Evolutionary conservation across 2,329 filamentous ascomycete species (phyloP), one percentile per base, ranked within the genome.

Genomic region (Penicillium sp.): DNA sequence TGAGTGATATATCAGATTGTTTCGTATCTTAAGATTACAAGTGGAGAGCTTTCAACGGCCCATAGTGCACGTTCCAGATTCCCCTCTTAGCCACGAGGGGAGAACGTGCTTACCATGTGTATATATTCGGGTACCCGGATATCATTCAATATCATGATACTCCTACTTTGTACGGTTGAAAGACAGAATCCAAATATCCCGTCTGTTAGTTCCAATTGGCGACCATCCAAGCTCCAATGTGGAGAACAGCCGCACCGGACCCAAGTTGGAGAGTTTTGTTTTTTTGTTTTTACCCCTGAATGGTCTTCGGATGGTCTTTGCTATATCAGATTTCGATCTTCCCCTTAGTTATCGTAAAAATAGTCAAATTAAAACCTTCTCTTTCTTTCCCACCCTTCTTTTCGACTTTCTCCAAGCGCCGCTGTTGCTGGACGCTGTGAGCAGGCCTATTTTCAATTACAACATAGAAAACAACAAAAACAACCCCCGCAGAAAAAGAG

Each of bases 371-470:
- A 39, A 23, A 33, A 10, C 15, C 10, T 33, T 21, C 29, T 13
- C 19, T 64, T 64, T 56, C 52, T 57, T 58, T 55, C 55, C 60
- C 60, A 54, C 53, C 54, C 36, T 21, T 21, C 19, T 23, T 39
- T 53, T 57, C 56, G 67, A 58, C 63, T 65, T 62, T 65, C 67
- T 68, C 60, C 62, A 69, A 65, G 69, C 68, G 68, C 70, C 71
- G 71, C 70, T 58, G 64, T 59, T 67, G 70, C 64, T 65, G 70
- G 71, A 72, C 65, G 67, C 67, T 68, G 70, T 71, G 70, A 74
- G 69, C 72, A 70, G 69, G 69, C 63, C 33, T 59, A 57, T 65
- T 71, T 59, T 51, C 58, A 61, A 65, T 31, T 31, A n/a, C n/a
- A n/a, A n/a, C n/a, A n/a, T n/a, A n/a, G n/a, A 34, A 16, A 34